Evolutionary conservation across 805 yeast species (phyloP).

Genomic region (Yamadazyma philogaea): DNA sequence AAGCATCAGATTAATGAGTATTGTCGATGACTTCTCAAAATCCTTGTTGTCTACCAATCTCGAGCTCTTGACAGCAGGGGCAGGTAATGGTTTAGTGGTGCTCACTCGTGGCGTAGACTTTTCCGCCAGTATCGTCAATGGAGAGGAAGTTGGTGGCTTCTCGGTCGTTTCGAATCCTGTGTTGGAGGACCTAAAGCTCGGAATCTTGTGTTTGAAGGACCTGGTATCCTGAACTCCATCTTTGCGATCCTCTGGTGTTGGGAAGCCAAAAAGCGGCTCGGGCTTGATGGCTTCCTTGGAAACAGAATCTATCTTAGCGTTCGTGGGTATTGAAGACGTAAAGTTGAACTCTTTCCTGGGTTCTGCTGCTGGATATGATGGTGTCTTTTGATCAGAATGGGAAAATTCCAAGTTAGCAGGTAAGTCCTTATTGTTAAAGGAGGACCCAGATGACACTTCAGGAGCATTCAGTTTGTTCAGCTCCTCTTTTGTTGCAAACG

Average conservation of each 20-base stretch:
- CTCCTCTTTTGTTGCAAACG: neutral
- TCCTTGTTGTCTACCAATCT: conserved; percentile 23
- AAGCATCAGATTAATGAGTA: conserved; percentile 21
- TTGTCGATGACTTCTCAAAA: conserved; percentile 27
- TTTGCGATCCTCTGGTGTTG: too few relatives aligned
- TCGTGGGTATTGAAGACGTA: neutral
- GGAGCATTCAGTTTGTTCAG: conserved; percentile 1
- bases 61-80: neutral
- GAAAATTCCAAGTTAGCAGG: neutral
- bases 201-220: neutral
- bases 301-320: neutral
- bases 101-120: neutral
- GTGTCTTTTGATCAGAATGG: neutral
- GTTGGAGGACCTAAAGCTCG: neutral
- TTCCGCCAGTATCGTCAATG: neutral
- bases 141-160: neutral
- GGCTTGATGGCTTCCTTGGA: neutral
- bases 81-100: neutral
- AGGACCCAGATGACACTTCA: neutral
- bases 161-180: neutral
- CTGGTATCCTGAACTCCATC: too few relatives aligned
- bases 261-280: neutral
- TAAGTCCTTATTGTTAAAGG: neutral
- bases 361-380: neutral
- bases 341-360: neutral